phyloP scores from a whole-genome alignment of 805 yeast species.

The Lachancea sp. region DNA sequence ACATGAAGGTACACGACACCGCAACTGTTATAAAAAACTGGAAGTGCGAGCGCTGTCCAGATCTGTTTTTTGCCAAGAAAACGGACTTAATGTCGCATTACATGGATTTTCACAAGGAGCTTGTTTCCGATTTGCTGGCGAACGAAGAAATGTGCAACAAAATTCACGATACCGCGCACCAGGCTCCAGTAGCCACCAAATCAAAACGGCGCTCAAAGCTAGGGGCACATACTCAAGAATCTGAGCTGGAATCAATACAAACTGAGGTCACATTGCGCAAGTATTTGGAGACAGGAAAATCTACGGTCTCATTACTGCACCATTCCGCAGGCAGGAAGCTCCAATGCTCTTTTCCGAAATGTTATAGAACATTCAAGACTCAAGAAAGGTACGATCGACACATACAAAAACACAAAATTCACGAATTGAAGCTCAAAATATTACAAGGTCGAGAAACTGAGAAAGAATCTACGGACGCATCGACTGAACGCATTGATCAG shows the following conservation, averaged over 20 bases:
- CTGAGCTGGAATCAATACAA: slow-evolving; percentile 16
- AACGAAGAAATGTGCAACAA: background rate
- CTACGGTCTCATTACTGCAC: slow-evolving; percentile 28
- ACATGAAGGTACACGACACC: slow-evolving; percentile 65
- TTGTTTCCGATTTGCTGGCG: background rate
- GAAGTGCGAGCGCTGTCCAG: slow-evolving; percentile 54
- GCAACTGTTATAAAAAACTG: slow-evolving; percentile 48
- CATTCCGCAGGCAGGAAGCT: slow-evolving; percentile 33
- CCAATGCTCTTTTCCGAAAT: slow-evolving; percentile 45
- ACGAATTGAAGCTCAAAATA: slow-evolving; percentile 28
- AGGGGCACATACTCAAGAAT: slow-evolving; percentile 1
- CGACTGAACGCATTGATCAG: too few species aligned
- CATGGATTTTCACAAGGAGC: slow-evolving; percentile 35
- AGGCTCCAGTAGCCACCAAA: background rate
- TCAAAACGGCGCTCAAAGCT: slow-evolving; percentile 4
- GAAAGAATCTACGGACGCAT: background rate
- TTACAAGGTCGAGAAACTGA: slow-evolving; percentile 11
- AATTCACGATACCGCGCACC: background rate
- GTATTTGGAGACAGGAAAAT: slow-evolving; percentile 21
- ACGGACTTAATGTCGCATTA: slow-evolving; percentile 54
- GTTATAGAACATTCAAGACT: slow-evolving; percentile 48
- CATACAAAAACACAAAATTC: slow-evolving; percentile 31
- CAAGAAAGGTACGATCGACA: slow-evolving; percentile 29
- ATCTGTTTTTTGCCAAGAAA: slow-evolving; percentile 47
- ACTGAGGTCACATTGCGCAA: slow-evolving; percentile 25